A percentile compares a stretch with the other conserved stretches of the same genome.
Evolutionary conservation across 805 yeast species (phyloP).

Genomic region (Barnettozyma wickerhamii): DNA sequence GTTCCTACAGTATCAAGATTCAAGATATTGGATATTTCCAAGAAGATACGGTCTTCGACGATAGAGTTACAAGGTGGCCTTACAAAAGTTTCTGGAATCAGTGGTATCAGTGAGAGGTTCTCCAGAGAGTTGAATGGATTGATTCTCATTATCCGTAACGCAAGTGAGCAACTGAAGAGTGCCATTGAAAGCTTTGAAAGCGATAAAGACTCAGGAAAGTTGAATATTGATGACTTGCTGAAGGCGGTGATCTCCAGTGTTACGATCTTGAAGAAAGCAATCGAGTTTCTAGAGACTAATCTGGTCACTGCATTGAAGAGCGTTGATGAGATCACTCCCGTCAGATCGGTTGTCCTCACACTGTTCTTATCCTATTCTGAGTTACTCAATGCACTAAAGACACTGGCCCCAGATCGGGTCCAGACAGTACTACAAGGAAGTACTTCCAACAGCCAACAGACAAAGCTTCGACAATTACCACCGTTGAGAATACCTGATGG

Average conservation of each 20-base stretch:
- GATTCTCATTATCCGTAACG: constrained; percentile 48
- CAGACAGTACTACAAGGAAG: constrained; percentile 1
- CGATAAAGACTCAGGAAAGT: constrained; percentile 14
- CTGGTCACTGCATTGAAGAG: constrained; percentile 41
- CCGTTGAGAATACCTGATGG: constrained; percentile 23
- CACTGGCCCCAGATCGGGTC: constrained; percentile 25
- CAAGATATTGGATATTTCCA: constrained; percentile 41
- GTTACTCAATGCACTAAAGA: constrained; percentile 58
- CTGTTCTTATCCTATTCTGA: constrained; percentile 62
- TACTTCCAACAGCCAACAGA: constrained; percentile 7
- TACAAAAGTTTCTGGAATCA: constrained; percentile 52
- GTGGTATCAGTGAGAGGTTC: constrained; percentile 45
- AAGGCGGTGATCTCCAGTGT: constrained; percentile 34
- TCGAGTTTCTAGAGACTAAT: constrained; percentile 44
- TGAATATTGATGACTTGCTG: constrained; percentile 32
- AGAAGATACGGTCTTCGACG: constrained; percentile 58
- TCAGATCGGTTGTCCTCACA: constrained; percentile 58
- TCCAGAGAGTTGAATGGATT: constrained; percentile 46
- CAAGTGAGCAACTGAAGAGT: constrained; percentile 54
- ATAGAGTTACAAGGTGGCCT: constrained; percentile 62
- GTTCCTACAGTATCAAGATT: constrained; percentile 2
- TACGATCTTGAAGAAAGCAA: constrained; percentile 47
- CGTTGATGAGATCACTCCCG: constrained; percentile 57
- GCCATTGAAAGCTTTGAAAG: constrained; percentile 46
- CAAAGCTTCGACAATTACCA: constrained; percentile 18